Evolutionary conservation across 805 yeast genomes (phyloP).

Genomic region (Nakazawaea peltata): DNA sequence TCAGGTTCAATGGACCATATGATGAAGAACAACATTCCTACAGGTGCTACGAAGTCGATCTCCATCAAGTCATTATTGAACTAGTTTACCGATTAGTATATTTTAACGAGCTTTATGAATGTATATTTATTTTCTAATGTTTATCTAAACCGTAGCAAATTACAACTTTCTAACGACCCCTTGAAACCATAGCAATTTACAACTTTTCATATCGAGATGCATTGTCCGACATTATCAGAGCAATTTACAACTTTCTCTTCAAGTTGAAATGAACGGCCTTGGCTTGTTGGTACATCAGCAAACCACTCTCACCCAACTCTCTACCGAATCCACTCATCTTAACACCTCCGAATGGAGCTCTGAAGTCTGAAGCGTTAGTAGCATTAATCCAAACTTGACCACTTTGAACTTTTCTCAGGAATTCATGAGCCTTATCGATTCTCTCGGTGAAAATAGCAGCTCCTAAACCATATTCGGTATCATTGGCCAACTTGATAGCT

Average conservation of each 20-base stretch:
- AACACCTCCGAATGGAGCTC: conserved; percentile 64
- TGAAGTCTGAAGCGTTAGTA: conserved; percentile 46
- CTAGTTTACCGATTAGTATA: background rate
- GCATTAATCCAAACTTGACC: conserved; percentile 63
- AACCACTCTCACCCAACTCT: conserved; percentile 34
- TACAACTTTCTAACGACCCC: too few species aligned
- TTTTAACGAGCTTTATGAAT: background rate
- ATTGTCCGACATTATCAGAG: too few species aligned
- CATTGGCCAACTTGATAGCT: conserved; percentile 57
- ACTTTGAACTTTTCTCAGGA: conserved; percentile 54
- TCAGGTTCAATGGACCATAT: conserved; percentile 3
- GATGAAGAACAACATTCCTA: conserved; percentile 2
- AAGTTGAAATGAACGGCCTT: conserved; percentile 69
- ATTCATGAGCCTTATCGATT: conserved; percentile 52
- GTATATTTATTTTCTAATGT: background rate
- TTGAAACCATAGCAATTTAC: too few species aligned
- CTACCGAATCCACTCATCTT: conserved; percentile 62
- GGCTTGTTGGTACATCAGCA: conserved; percentile 57
- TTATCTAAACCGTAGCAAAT: background rate
- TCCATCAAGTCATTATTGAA: conserved; percentile 9
- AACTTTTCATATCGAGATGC: too few species aligned
- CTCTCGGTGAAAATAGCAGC: conserved; percentile 68
- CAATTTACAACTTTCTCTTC: conserved; percentile 19
- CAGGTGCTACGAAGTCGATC: conserved; percentile 5
- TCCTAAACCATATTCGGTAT: conserved; percentile 67